Conservation (phyloP, 371 early-diverging fungal species). For the Globomyces sp. region DNA sequence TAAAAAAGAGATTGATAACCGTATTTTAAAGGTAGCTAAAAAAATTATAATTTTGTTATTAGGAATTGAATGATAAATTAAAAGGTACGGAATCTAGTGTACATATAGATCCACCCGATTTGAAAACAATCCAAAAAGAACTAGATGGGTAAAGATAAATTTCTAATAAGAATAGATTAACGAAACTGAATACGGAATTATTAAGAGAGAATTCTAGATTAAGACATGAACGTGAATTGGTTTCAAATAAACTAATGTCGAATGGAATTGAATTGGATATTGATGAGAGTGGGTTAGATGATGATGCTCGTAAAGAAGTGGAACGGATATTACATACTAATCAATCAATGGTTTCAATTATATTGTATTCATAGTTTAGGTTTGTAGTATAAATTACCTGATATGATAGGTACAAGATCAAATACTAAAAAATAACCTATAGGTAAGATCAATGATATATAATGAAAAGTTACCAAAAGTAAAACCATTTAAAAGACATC, state of each 20-base stretch:
- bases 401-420: not conserved
- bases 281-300: too few species aligned
- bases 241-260: not conserved
- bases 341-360: too few species aligned
- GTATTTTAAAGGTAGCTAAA: not conserved
- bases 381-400: too few species aligned
- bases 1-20: not conserved
- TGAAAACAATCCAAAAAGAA: not conserved
- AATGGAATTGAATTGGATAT: not conserved
- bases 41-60: not conserved
- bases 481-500: not conserved
- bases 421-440: not conserved
- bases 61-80: not conserved
- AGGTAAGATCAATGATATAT: not conserved
- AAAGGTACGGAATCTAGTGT: not conserved
- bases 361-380: too few species aligned
- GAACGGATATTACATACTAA: too few species aligned
- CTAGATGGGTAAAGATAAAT: not conserved
- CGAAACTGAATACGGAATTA: slow-evolving; percentile 4
- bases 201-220: slow-evolving; percentile 1
- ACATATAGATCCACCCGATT: not conserved
- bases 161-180: not conserved
- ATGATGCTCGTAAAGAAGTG: too few species aligned
- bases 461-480: not conserved
- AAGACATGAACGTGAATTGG: not conserved